Evolutionary conservation across 208 protist genomes (phyloP).

Genomic region (Wallacemonas sp.): DNA sequence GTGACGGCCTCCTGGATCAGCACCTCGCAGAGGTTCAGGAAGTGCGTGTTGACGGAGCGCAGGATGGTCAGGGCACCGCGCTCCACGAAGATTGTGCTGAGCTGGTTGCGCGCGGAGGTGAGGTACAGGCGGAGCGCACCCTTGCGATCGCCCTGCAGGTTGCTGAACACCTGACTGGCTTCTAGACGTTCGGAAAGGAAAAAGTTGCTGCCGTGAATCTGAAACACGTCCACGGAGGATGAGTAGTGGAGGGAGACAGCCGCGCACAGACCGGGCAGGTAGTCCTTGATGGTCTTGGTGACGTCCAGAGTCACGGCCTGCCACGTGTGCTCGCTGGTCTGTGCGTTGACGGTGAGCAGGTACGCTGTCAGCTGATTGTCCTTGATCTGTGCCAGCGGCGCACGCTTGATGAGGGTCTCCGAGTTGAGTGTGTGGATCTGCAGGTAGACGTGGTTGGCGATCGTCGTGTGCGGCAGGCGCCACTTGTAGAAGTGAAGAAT

Average conservation of each 20-base stretch:
- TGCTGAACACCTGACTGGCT: conserved; percentile 31
- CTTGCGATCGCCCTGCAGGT: conserved; percentile 41
- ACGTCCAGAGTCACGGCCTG: conserved; percentile 29
- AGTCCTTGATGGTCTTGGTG: conserved; percentile 35
- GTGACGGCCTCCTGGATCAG: conserved; percentile 73
- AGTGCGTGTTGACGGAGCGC: conserved; percentile 62
- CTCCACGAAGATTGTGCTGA: conserved; percentile 73
- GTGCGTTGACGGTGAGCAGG: conserved; percentile 40
- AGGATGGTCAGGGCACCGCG: conserved; percentile 60
- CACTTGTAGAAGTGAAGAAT: conserved; percentile 80
- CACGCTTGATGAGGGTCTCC: conserved; percentile 38
- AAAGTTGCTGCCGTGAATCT: conserved; percentile 67
- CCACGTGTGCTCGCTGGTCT: conserved; percentile 37
- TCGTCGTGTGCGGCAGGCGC: conserved; percentile 81
- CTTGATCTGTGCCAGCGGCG: conserved; percentile 15
- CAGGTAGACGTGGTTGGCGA: conserved; percentile 81
- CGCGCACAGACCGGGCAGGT: conserved; percentile 49
- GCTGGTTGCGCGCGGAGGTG: conserved; percentile 43
- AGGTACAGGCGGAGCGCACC: conserved; percentile 61
- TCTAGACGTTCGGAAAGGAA: conserved; percentile 51
- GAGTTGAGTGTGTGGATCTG: conserved; percentile 74
- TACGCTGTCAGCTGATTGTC: conserved; percentile 27
- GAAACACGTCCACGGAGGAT: conserved; percentile 56
- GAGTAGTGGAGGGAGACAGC: conserved; percentile 43
- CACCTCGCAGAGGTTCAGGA: conserved; percentile 74